These are phyloP conservation scores for Arabidopsis suecica DNA, from an alignment of 345 rosid genomes.

Conservation along the genomic window DNA sequence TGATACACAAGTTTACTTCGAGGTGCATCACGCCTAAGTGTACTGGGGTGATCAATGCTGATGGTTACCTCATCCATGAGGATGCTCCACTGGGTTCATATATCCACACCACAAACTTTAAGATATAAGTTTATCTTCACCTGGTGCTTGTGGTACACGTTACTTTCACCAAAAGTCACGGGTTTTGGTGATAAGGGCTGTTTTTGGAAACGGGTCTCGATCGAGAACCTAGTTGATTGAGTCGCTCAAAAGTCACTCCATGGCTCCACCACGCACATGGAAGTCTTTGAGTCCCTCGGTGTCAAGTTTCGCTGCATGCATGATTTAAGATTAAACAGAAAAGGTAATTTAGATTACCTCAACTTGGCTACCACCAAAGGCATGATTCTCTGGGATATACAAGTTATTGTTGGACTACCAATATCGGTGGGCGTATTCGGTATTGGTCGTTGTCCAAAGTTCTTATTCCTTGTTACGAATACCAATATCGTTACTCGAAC, in stretches of 20 bases:
- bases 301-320: too few species aligned
- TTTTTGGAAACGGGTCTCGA: too few species aligned
- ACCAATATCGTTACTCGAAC: too few species aligned
- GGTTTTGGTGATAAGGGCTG: neutral
- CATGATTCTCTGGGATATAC: neutral
- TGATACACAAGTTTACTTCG: too few species aligned
- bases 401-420: too few species aligned
- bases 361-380: neutral
- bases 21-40: constrained; percentile 69
- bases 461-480: too few species aligned
- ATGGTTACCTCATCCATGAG: constrained; percentile 83
- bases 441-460: too few species aligned
- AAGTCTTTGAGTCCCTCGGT: too few species aligned
- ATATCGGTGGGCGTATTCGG: too few species aligned
- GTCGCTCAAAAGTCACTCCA: neutral
- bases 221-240: neutral
- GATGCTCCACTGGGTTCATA: constrained; percentile 78
- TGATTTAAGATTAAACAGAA: too few species aligned
- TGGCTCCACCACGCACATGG: too few species aligned
- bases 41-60: constrained; percentile 82
- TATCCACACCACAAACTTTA: constrained; percentile 75
- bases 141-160: constrained; percentile 69
- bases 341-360: neutral
- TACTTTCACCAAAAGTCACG: constrained; percentile 29
- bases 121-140: constrained; percentile 84